These are phyloP conservation scores for Fusarium albidum DNA, from an alignment of 2,329 filamentous ascomycete species.

Conservation along the genomic window DNA sequence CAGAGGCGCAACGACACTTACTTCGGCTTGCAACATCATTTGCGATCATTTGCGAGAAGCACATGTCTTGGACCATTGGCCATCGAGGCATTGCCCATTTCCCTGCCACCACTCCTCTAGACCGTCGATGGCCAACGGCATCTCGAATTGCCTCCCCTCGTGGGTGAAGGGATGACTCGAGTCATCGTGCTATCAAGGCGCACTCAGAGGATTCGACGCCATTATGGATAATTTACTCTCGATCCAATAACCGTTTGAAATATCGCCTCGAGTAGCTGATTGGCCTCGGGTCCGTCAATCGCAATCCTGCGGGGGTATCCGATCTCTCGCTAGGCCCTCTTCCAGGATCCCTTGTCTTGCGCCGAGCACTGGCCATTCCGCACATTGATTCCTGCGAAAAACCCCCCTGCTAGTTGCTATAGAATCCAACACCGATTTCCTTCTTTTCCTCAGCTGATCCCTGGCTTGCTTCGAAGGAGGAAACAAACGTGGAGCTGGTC, in stretches of 20 bases:
- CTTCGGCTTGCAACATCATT: constrained; percentile 8
- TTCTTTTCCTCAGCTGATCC: constrained; percentile 15
- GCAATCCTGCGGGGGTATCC: constrained; percentile 38
- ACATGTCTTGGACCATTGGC: constrained; percentile 8
- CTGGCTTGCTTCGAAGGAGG: constrained; percentile 20
- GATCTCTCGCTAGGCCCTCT: constrained; percentile 24
- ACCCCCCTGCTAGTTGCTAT: no score
- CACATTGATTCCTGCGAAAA: constrained; percentile 8
- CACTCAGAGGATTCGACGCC: constrained; percentile 11
- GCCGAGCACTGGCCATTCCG: constrained; percentile 5
- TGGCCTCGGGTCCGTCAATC: constrained; percentile 42
- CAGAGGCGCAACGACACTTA: not conserved
- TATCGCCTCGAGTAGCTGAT: constrained; percentile 31
- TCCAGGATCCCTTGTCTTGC: constrained; percentile 19
- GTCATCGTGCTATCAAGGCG: constrained; percentile 7
- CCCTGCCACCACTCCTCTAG: not conserved
- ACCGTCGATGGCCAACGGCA: not conserved
- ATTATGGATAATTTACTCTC: constrained; percentile 34
- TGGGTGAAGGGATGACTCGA: constrained; percentile 5
- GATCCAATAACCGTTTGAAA: constrained; percentile 38
- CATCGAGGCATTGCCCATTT: not conserved
- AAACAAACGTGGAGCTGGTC: constrained; percentile 30
- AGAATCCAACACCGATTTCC: constrained; percentile 14
- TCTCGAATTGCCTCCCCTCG: constrained; percentile 13
- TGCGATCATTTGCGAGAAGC: constrained; percentile 3